Evolutionary conservation across 805 yeast species (phyloP).

Genomic region (Starmerella kuoi): DNA sequence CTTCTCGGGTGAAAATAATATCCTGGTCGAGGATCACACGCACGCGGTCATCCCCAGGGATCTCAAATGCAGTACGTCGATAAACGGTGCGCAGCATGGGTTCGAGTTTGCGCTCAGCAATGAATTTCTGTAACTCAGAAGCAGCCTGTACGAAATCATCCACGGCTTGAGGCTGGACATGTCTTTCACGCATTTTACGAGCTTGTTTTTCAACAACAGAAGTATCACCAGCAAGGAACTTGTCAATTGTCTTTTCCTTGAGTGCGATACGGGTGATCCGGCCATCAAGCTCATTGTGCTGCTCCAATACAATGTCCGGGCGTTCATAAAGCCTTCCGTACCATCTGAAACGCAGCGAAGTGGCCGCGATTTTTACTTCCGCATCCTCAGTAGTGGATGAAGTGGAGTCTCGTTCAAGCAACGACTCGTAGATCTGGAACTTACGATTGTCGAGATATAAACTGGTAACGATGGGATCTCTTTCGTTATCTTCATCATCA

Average conservation of each 20-base stretch:
- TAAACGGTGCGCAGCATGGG: slow-evolving; percentile 80
- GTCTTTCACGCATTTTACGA: slow-evolving; percentile 51
- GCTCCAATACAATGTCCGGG: slow-evolving; percentile 71
- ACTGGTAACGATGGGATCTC: slow-evolving; percentile 75
- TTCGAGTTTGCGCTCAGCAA: slow-evolving; percentile 53
- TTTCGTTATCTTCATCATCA: slow-evolving; percentile 35
- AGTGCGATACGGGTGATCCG: slow-evolving; percentile 50
- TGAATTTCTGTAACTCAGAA: slow-evolving; percentile 48
- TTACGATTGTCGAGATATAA: slow-evolving; percentile 75
- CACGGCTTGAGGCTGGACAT: slow-evolving; percentile 41
- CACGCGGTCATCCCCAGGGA: slow-evolving; percentile 91
- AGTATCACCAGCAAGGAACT: slow-evolving; percentile 47
- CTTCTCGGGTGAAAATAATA: slow-evolving; percentile 78
- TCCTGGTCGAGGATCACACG: slow-evolving; percentile 86
- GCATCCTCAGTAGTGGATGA: not conserved
- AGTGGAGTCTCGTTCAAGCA: slow-evolving; percentile 44
- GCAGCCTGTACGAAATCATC: slow-evolving; percentile 45
- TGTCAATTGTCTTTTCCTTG: slow-evolving; percentile 72
- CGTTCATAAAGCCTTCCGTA: slow-evolving; percentile 65
- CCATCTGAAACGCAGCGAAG: slow-evolving; percentile 83
- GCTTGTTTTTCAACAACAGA: slow-evolving; percentile 39
- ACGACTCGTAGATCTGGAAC: slow-evolving; percentile 77
- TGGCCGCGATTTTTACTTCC: slow-evolving; percentile 36
- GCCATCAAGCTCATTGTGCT: slow-evolving; percentile 40
- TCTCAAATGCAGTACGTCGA: slow-evolving; percentile 91